Evolutionary conservation across 1,139 yeast genomes (phyloP), one percentile per base, ranked within the genome.

Genomic region (Yamadazyma conglobata): DNA sequence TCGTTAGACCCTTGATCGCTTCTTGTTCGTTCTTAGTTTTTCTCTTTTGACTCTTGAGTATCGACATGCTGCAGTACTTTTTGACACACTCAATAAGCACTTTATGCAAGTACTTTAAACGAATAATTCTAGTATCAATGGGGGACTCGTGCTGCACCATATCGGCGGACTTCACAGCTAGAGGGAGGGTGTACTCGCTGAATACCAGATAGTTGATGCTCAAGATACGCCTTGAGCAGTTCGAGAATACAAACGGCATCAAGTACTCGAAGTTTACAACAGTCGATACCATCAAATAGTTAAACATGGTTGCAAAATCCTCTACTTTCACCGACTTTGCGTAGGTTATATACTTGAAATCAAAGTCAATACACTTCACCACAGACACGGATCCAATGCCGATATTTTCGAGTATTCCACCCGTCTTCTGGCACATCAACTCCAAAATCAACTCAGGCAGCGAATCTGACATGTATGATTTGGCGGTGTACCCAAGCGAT

Each of bases 231-330:
- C 71, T 44, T 1, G 69, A 69, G 33, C 54, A 50, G 17, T 42
- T 46, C 10, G 70, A 63, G 33, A 65, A 64, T 2, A 60, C 53
- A 11, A 62, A 47, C 1, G 73, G 73, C 28, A 43, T 54, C 27
- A 34, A 32, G 24, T 30, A 35, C 38, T 66, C 72, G 15, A 60
- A 40, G 15, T 57, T 44, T 13, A 64, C 11, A 5, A 59, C 24
- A 39, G 61, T 45, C 1, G 65, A 54, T 3, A 44, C 37, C 26
- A 62, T 36, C 29, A 58, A 44, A 33, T 63, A 60, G 34, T 64
- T 55, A 20, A 61, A 39, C 9, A 48, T 45, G 6, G 39, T 38
- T 10, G 47, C 25, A n/a, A 58, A 22, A 3, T 24, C 13, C 6
- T 4, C 13, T 7, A 22, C 9, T 6, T 27, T 24, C 3, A 33